These are phyloP conservation scores for Neocatenulostroma microsporum DNA, from an alignment of 2,329 filamentous ascomycete genomes.

Conservation along the genomic window DNA sequence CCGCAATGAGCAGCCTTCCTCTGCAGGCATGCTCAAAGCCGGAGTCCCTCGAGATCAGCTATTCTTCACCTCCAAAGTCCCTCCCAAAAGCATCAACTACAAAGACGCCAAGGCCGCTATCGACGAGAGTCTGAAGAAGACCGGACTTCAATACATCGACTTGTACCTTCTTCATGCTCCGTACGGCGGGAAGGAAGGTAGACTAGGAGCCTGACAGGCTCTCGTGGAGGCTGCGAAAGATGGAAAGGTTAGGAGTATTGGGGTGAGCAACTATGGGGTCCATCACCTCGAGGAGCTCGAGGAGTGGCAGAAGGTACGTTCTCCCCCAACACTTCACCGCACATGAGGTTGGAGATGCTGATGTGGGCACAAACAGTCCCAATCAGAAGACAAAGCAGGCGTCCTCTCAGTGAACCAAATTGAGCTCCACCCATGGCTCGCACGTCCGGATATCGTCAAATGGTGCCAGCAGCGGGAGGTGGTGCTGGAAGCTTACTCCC, in stretches of 20 bases:
- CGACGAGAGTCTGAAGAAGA: constrained; percentile 53
- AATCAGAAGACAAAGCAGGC: constrained; percentile 51
- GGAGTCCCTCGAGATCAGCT: constrained; percentile 47
- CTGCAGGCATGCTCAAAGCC: constrained; percentile 45
- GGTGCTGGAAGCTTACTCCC: constrained; percentile 41
- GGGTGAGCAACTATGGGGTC: constrained; percentile 50
- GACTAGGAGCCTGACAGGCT: constrained; percentile 47
- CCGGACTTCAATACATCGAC: constrained; percentile 43
- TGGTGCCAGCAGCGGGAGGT: constrained; percentile 59
- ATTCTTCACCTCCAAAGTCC: constrained; percentile 58
- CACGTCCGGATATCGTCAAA: constrained; percentile 65
- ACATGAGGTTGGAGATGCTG: constrained; percentile 1
- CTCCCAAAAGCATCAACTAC: constrained; percentile 50
- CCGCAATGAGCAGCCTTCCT: constrained; percentile 50
- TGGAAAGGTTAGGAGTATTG: constrained; percentile 47
- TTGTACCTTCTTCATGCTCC: constrained; percentile 47
- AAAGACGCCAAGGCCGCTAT: constrained; percentile 57
- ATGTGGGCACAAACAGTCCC: constrained; percentile 12
- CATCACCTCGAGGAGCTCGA: constrained; percentile 50
- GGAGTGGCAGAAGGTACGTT: constrained; percentile 41
- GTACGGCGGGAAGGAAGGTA: constrained; percentile 43
- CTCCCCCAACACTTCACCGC: background rate
- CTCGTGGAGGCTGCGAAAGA: constrained; percentile 46
- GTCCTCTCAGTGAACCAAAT: constrained; percentile 77
- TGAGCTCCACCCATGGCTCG: constrained; percentile 84